Base-by-base conservation (phyloP, 495 filamentous ascomycete species). In the Neurospora sp. region DNA sequence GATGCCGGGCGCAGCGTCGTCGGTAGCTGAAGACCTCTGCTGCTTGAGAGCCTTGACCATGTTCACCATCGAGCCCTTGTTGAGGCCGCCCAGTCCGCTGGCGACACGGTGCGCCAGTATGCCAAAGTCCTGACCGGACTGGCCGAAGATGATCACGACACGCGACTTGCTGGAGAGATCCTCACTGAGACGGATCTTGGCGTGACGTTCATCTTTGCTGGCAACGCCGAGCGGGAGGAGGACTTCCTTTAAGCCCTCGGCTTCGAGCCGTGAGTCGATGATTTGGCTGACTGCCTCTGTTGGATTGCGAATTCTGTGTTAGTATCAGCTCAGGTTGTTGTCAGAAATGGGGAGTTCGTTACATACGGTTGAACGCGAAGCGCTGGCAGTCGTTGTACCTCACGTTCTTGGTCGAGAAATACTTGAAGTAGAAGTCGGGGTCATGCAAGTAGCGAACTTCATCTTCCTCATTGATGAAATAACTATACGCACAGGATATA, bases 131-230 rank as follows among this genome's bases (percentile, higher is more conserved):
- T 96, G 91, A 13, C 72, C 74, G 2, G 85, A 78, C 73, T 95
- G 90, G 73, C 92, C 91, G 75, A 96, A 86, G 71, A 96, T 83
- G 71, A 97, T 79, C n/a, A 96, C 82, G 11, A 97, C 82, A 15
- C 92, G 89, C 24, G 86, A 85, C 40, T 87, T 88, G n/a, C 75
- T 78, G 40, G 80, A 74, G 9, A 97, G 78, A 71, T 91, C 85
- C 40, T 79, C 21, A 17, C 89, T 88, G 62, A 89, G 78, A 77
- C 92, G 85, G 78, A 99, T 93, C 0, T 89, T 88, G 38, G 93
- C 83, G 75, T 92, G 88, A 3, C 90, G 88, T 5, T 86, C 79
- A 4, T 81, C 74, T 1, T 83, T 73, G 48, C 77, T 78, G 6
- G 82, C 79, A 2, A 75, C 78, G 45, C 79, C 83, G 4, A 88